Evolutionary conservation across 1,139 yeast species (phyloP).

Genomic region (Diutina scorzettiae): DNA sequence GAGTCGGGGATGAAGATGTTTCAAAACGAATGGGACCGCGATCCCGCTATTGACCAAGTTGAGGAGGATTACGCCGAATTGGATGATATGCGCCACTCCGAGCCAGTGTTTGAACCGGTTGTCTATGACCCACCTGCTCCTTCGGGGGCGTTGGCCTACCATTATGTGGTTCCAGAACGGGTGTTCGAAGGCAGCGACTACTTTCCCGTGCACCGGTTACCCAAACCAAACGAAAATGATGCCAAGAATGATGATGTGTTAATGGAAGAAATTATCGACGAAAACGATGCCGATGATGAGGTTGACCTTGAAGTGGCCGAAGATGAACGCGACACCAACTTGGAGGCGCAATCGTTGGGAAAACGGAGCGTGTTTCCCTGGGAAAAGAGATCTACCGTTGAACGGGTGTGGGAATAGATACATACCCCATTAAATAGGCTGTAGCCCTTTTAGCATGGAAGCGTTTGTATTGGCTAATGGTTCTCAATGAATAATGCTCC

Average conservation of each 20-base stretch:
- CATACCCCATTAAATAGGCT: no score
- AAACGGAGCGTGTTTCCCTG: slow-evolving; percentile 21
- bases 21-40: slow-evolving; percentile 14
- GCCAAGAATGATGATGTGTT: slow-evolving; percentile 1
- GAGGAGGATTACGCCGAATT: slow-evolving; percentile 2
- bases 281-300: slow-evolving; percentile 4
- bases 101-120: neutral
- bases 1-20: slow-evolving; percentile 10
- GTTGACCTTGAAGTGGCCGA: neutral
- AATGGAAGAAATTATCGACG: slow-evolving; percentile 1
- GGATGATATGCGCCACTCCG: neutral
- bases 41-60: neutral
- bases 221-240: neutral
- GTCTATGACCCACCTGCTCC: neutral
- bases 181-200: slow-evolving; percentile 3
- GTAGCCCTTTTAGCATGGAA: no score
- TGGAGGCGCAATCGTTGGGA: neutral
- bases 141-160: neutral
- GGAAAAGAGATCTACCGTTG: slow-evolving; percentile 14
- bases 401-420: slow-evolving; percentile 19
- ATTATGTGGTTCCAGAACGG: neutral
- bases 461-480: no score
- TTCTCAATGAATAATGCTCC: no score
- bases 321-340: neutral
- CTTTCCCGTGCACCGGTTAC: slow-evolving; percentile 5